Evolutionary conservation across 768 basidiomycete species (phyloP).

Genomic region (Scleroderma bovista): DNA sequence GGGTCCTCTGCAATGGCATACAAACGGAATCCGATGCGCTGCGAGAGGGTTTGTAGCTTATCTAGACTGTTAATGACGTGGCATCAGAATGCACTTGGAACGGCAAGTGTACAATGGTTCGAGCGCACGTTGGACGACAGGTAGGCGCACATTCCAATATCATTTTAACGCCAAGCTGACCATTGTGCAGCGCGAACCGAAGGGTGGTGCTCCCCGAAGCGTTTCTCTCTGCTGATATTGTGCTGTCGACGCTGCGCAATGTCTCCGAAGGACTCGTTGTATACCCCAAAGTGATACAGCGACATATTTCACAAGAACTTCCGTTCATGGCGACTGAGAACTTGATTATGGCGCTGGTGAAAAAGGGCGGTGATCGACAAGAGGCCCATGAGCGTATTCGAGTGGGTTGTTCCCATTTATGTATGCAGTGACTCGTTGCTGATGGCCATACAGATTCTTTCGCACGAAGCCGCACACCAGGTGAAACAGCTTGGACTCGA

Average conservation of each 20-base stretch:
- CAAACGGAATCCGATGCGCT: slow-evolving; percentile 99
- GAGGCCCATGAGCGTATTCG: slow-evolving; percentile 96
- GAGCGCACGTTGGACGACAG: slow-evolving; percentile 97
- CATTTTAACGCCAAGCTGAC: neutral
- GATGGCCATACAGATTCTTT: slow-evolving; percentile 56
- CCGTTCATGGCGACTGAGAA: slow-evolving; percentile 99
- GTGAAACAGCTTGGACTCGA: slow-evolving; percentile 93
- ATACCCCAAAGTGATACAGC: slow-evolving; percentile 91
- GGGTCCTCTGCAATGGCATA: slow-evolving; percentile 98
- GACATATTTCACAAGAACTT: slow-evolving; percentile 88
- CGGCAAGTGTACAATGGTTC: slow-evolving; percentile 94
- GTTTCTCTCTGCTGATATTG: slow-evolving; percentile 94
- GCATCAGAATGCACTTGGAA: slow-evolving; percentile 96
- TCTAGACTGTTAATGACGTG: slow-evolving; percentile 94
- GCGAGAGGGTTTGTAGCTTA: slow-evolving; percentile 93
- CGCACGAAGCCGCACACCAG: slow-evolving; percentile 90
- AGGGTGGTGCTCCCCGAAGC: slow-evolving; percentile 95
- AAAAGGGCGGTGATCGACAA: slow-evolving; percentile 90
- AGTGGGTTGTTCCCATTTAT: slow-evolving; percentile 40
- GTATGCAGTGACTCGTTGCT: neutral
- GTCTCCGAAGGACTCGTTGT: slow-evolving; percentile 99
- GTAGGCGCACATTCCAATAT: slow-evolving; percentile 30
- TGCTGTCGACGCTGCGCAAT: slow-evolving; percentile 92
- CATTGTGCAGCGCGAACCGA: slow-evolving; percentile 77
- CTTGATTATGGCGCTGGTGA: slow-evolving; percentile 98